Conservation (phyloP, 768 basidiomycete genomes). For the Pisolithus marmoratus region DNA sequence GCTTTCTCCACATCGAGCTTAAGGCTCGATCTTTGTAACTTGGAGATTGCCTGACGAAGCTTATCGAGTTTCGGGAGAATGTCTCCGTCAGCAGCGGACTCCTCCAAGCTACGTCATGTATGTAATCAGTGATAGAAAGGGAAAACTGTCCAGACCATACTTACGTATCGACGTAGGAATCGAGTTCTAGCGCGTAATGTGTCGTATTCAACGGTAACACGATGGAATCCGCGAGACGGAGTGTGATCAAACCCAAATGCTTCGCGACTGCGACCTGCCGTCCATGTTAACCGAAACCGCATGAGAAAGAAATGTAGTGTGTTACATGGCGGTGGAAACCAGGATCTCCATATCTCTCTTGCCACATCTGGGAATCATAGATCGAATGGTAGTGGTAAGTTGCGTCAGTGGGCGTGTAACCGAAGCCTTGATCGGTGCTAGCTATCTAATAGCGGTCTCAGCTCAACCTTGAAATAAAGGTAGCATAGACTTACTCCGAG, state of each 20-base stretch:
- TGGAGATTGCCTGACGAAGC: constrained; percentile 41
- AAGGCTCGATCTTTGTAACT: constrained; percentile 45
- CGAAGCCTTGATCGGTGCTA: constrained; percentile 29
- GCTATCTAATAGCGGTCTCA: constrained; percentile 23
- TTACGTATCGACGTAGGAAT: constrained; percentile 55
- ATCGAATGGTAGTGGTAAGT: constrained; percentile 74
- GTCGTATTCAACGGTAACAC: constrained; percentile 73
- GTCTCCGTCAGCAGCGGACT: constrained; percentile 25
- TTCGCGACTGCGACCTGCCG: constrained; percentile 60
- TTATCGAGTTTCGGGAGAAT: constrained; percentile 31
- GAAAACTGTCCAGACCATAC: constrained; percentile 19
- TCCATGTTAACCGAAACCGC: neutral
- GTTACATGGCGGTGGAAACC: constrained; percentile 68
- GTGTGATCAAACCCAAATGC: constrained; percentile 54
- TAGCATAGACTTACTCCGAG: constrained; percentile 45
- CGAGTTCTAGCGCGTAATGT: constrained; percentile 65
- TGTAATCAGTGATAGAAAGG: constrained; percentile 11
- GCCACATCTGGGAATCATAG: constrained; percentile 70
- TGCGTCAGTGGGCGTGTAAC: constrained; percentile 42
- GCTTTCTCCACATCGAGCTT: constrained; percentile 56
- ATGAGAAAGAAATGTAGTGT: constrained; percentile 1
- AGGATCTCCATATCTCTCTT: constrained; percentile 71
- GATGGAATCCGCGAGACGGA: constrained; percentile 60
- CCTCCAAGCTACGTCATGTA: constrained; percentile 41
- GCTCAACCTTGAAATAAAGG: neutral